Base-by-base conservation (phyloP, 2,329 filamentous ascomycete species). In the Alternaria triticina region DNA sequence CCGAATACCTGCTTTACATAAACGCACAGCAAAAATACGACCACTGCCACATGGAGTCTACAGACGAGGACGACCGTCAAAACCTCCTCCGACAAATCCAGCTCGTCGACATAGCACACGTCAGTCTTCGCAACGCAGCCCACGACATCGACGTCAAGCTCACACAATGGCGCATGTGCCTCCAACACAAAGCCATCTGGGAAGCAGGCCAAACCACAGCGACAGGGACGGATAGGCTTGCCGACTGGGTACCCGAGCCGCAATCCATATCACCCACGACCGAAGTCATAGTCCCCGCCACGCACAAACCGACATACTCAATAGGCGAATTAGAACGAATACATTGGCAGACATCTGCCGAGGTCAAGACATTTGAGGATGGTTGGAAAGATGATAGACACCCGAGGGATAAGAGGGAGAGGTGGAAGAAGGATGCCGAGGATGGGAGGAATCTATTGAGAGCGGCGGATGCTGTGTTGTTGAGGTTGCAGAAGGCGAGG, bases 331-430 rank as follows among this genome's bases (percentile, higher is more conserved):
- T 72, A n/a, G 66, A 68, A 12, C 65, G 61, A 23, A 61, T 72
- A 2, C 66, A 69, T 12, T 44, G 60, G 0, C 62, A 69, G 27
- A 60, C 73, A 3, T 61, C 49, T 12, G 57, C 27, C 2, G 72
- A 76, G 47, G 65, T 74, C 10, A 60, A 57, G 54, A 54, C 22
- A 4, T 72, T 75, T n/a, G 68, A 76, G n/a, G 55, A 64, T 11
- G 33, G 59, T 22, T 57, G 65, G 11, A 51, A 44, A 2, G 51
- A 68, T 11, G 27, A 54, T 0, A 61, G 57, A 17, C 56, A 55
- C 13, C 36, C 63, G 5, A 46, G 61, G 10, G 60, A 66, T 57
- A 59, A 50, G 47, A 69, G 65, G 25, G 68, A 72, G 13, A 61
- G 65, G 43, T 70, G 67, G 64, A 67, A 52, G 23, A 59, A 55